Percentiles rank a stretch among this genome's conserved stretches.
phyloP scores from a whole-genome alignment of 805 yeast species.

The Blastobotrys attinorum region DNA sequence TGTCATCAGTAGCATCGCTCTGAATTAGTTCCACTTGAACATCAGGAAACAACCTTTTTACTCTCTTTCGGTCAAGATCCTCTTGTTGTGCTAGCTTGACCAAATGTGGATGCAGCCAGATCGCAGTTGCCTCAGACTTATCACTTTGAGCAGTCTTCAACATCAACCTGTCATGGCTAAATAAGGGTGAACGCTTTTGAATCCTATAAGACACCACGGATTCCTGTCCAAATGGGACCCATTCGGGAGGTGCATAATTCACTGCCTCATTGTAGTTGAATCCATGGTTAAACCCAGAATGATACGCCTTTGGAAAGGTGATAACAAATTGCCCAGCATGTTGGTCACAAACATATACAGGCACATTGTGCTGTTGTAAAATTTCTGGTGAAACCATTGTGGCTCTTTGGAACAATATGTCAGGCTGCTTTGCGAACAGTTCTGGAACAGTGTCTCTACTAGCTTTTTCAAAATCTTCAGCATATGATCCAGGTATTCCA shows the following conservation, averaged over 20 bases:
- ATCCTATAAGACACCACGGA: constrained; percentile 24
- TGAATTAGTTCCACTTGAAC: constrained; percentile 1
- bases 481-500: constrained; percentile 67
- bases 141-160: constrained; percentile 16
- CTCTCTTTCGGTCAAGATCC: constrained; percentile 1
- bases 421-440: constrained; percentile 75
- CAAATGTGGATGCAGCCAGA: constrained; percentile 16
- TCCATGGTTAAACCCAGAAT: constrained; percentile 82
- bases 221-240: constrained; percentile 29
- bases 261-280: constrained; percentile 48
- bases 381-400: constrained; percentile 69
- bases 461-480: constrained; percentile 56
- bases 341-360: constrained; percentile 54
- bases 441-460: constrained; percentile 68
- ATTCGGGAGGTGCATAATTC: constrained; percentile 34
- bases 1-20: constrained; percentile 16
- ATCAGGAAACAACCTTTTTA: constrained; percentile 1
- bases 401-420: constrained; percentile 76
- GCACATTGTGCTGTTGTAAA: constrained; percentile 37
- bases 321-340: constrained; percentile 72
- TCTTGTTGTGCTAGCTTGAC: constrained; percentile 10
- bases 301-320: constrained; percentile 84
- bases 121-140: constrained; percentile 15
- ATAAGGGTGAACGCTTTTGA: constrained; percentile 26
- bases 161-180: constrained; percentile 30